Evolutionary conservation across 1,139 yeast species (phyloP).

Genomic region (Protomyces lactucae-debilis): DNA sequence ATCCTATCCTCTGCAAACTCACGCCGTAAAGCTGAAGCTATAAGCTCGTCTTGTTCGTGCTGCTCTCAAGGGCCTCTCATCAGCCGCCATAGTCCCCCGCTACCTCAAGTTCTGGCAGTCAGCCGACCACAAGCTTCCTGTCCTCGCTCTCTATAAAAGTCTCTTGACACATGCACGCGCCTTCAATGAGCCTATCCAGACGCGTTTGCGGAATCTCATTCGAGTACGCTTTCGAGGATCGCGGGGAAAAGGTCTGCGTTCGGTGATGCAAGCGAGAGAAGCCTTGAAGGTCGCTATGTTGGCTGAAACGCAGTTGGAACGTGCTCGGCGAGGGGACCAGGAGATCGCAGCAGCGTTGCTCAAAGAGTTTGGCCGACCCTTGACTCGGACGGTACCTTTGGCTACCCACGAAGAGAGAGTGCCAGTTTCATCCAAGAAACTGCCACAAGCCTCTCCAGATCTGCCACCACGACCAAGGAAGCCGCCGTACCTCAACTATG

Average conservation of each 20-base stretch:
- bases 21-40: too few relatives aligned
- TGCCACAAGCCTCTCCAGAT: neutral
- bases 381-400: neutral
- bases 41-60: too few relatives aligned
- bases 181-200: neutral
- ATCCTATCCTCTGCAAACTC: too few relatives aligned
- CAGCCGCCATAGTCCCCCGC: neutral
- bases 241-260: constrained; percentile 12
- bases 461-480: neutral
- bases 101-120: constrained; percentile 13
- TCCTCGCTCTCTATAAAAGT: constrained; percentile 2
- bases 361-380: neutral
- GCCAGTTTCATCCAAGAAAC: too few relatives aligned
- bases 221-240: neutral
- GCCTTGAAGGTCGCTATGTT: neutral
- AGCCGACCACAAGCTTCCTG: constrained; percentile 7
- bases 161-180: neutral
- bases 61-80: neutral
- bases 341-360: neutral
- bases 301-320: neutral
- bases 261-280: neutral
- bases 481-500: constrained; percentile 11
- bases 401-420: neutral
- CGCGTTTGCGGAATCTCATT: neutral
- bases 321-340: constrained; percentile 1